Evolutionary conservation across 176 grass and related monocot species (phyloP), one percentile per base, ranked within the genome.

Genomic region (Rhynchospora breviuscula): DNA sequence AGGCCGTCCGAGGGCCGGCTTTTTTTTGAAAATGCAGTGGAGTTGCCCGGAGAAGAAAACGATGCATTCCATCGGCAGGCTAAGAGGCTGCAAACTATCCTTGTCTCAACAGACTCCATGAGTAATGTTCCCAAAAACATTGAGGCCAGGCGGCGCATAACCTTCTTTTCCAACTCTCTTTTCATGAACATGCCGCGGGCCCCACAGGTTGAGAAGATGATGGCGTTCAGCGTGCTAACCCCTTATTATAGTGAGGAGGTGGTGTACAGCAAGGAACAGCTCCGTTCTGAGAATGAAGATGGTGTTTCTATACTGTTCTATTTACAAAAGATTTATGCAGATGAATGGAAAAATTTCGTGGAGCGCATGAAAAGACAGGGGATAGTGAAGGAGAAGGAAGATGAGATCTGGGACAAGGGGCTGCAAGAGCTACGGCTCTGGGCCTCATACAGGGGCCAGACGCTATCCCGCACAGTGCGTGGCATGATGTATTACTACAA

Each of bases 401-500:
- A 91, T 19, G 90, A 94, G 78, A 74, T 92, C 43, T 91, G 85
- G 72, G 87, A 82, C 70, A 91, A 94, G 83, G 63, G 79, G 84
- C 48, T 89, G 45, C 87, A 77, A 66, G 90, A 97, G 82, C 85
- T 97, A 56, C 81, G 95, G 5, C 95, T 87, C 60, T 97, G 95
- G 95, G 95, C 90, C 66, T 97, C 95, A 25, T 94, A 97, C 84
- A 90, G 95, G 84, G 95, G 92, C 22, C 95, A 97, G 79, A 97
- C 95, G 67, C 76, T 97, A 76, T 81, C 95, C 49, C 92, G 95
- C 3, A 94, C 95, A 0, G 92, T 97, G 65, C 86, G 95, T 70
- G 95, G 95, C 40, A 97, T 97, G 95, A 97, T 97, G 95, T 97
- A 97, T 84, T 94, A 97, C 57, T 97, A 97, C 72, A 93, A 94